phyloP scores from a whole-genome alignment of 2,329 filamentous ascomycete species.

The Talaromyces sp. region DNA sequence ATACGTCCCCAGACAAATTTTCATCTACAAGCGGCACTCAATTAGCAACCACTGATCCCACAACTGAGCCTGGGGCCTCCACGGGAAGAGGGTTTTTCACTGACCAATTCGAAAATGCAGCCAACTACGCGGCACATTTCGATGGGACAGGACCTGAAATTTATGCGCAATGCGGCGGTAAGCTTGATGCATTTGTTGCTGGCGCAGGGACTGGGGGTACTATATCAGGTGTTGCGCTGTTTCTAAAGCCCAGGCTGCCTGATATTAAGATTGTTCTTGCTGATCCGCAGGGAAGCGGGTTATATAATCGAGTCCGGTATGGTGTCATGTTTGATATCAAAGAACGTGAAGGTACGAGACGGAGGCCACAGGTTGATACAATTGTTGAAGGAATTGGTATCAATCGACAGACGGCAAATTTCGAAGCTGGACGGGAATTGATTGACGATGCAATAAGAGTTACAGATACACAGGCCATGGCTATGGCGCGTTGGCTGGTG shows the following conservation, averaged over 20 bases:
- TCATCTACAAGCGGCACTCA: conserved; percentile 10
- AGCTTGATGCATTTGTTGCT: conserved; percentile 80
- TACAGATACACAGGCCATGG: conserved; percentile 78
- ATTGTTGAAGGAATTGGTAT: conserved; percentile 96
- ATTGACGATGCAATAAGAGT: conserved; percentile 88
- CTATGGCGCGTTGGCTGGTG: conserved; percentile 94
- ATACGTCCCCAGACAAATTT: conserved; percentile 13
- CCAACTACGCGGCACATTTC: conserved; percentile 84
- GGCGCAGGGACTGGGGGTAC: conserved; percentile 95
- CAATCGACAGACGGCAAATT: conserved; percentile 89
- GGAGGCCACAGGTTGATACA: conserved; percentile 86
- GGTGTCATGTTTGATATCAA: conserved; percentile 93
- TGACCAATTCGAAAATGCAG: conserved; percentile 88
- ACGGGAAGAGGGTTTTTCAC: conserved; percentile 83
- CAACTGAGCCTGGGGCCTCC: conserved; percentile 32
- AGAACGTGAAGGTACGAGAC: conserved; percentile 83
- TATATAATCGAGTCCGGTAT: conserved; percentile 86
- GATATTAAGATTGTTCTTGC: conserved; percentile 71
- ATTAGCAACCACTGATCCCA: conserved; percentile 18
- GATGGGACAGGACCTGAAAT: conserved; percentile 86
- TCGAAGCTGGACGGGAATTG: conserved; percentile 77
- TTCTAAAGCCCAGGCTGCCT: conserved; percentile 68
- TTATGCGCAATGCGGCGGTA: conserved; percentile 66
- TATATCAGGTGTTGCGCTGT: conserved; percentile 77
- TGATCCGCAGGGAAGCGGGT: conserved; percentile 87